These are phyloP conservation scores for Phytophthora crassamura DNA, from an alignment of 352 stramenopile genomes.

Conservation along the genomic window DNA sequence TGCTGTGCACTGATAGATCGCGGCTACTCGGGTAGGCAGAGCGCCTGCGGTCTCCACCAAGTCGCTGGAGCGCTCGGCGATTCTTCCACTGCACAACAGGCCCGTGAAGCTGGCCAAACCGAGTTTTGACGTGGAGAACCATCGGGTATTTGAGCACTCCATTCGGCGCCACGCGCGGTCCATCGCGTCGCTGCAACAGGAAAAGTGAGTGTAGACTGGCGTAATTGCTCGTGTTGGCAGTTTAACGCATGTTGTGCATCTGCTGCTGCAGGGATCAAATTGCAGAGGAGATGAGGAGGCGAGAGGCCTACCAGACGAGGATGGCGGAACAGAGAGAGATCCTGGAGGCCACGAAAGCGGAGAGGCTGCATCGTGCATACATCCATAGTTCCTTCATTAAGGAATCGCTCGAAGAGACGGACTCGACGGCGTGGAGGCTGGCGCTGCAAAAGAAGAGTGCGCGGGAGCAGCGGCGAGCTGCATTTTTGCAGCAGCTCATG, in stretches of 20 bases:
- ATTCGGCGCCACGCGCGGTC: conserved; percentile 70
- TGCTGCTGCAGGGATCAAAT: conserved; percentile 46
- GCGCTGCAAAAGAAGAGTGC: conserved; percentile 67
- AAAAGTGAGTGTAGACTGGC: conserved; percentile 48
- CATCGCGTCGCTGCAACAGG: conserved; percentile 44
- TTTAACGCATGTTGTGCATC: background rate
- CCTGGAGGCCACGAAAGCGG: conserved; percentile 67
- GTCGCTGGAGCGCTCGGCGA: conserved; percentile 49
- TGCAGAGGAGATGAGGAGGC: conserved; percentile 37
- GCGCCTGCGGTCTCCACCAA: conserved; percentile 60
- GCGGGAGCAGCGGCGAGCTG: conserved; percentile 58
- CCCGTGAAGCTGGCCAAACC: conserved; percentile 66
- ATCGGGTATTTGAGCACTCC: conserved; percentile 74
- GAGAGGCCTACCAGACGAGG: conserved; percentile 32
- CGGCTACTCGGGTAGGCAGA: conserved; percentile 49
- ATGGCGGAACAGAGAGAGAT: conserved; percentile 45
- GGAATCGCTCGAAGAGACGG: conserved; percentile 70
- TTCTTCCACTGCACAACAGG: conserved; percentile 69
- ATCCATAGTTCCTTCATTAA: conserved; percentile 81
- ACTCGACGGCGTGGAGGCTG: conserved; percentile 69
- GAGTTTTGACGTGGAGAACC: conserved; percentile 57
- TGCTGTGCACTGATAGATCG: conserved; percentile 39
- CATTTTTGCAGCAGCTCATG: conserved; percentile 65
- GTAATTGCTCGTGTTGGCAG: background rate
- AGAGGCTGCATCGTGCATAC: conserved; percentile 72